Base-by-base conservation (phyloP, 176 grass and related monocot species). In the Oryza meyeriana region DNA sequence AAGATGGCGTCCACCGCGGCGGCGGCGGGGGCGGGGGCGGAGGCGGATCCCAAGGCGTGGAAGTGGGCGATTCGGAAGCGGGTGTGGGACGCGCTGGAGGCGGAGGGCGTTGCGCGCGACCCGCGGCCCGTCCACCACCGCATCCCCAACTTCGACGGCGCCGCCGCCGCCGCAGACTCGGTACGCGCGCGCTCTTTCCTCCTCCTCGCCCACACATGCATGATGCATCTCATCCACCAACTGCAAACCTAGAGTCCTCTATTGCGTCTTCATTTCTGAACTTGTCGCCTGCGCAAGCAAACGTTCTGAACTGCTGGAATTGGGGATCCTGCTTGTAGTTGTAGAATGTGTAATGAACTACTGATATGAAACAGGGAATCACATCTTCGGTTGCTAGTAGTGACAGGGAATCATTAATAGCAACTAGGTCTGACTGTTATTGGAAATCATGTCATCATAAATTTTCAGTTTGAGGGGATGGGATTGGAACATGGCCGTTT, bases 41-140 rank as follows among this genome's bases (percentile, higher is more conserved):
- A 22, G 42, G 87, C 57, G 33, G 88, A 88, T 36, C 86, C 82
- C 58, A 87, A 75, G 69, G 86, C 87, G 66, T 98, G 95, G 95
- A 98, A 98, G 88, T 98, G 92, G 95, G 77, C 34, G 75, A 95
- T 95, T 75, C 59, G 95, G 39, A 93, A 90, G 82, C 40, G 84
- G 50, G 86, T 93, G 18, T 98, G 95, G 95, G 92, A 95, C 75
- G 27, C 81, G 61, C 86, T 98, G 76, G 92, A 98, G 82, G 81
- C 90, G 1, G 88, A 95, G 42, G 88, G 87, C 26, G 62, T 95
- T 16, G 90, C 90, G 42, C 84, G 90, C 18, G 91, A 91, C 72
- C 95, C 95, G 47, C 92, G 88, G 16, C 92, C 95, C 20, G 92
- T 95, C 45, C 95, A 98, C 87, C 95, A 98, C 84, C 95, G 90